Evolutionary conservation across 2,329 filamentous ascomycete species (phyloP), one percentile per base, ranked within the genome.

Genomic region (Penicillium rolfsii): DNA sequence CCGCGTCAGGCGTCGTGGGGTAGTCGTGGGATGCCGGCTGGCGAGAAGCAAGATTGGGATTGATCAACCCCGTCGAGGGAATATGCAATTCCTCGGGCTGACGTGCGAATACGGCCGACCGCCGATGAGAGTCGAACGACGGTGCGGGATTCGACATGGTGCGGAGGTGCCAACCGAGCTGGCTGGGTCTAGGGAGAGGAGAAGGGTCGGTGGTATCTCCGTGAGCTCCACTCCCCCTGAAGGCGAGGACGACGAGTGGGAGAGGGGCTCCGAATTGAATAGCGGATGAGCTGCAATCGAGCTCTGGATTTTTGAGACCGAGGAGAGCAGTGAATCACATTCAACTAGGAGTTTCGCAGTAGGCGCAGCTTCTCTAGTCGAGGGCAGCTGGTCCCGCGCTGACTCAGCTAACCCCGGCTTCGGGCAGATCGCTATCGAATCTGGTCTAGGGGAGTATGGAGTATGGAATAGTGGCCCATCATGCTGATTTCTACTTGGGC

Each of bases 51-150:
- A 69, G 64, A 52, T 76, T 78, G 43, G 77, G 74, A 60, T 74
- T 74, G 67, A 77, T 73, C 33, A 72, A 65, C 49, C 74, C 71
- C 40, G 77, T 73, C 16, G 79, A 75, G 40, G 80, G 79, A 43
- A 85, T 80, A 69, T 86, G 85, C 68, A 85, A 77, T 72, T 87
- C 85, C 67, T 87, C 85, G 54, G 81, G 78, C 65, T 82, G 79
- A 60, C 82, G 80, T 45, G 75, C 77, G 64, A 81, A 79, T 26
- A 78, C 74, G 58, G 80, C 77, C 55, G 76, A 74, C 67, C 82
- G 80, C 69, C 83, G 80, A 63, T 82, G 78, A 50, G 80, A 78
- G 60, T 85, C 82, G 73, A 80, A 85, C 54, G 79, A 73, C 70
- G 79, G 80, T 58, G 75, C 66, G 61, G 79, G 76, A 68, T 80